Percentiles rank a stretch among this genome's conserved stretches.
Evolutionary conservation across 2,329 filamentous ascomycete species (phyloP).

Genomic region (Cadophora malorum): DNA sequence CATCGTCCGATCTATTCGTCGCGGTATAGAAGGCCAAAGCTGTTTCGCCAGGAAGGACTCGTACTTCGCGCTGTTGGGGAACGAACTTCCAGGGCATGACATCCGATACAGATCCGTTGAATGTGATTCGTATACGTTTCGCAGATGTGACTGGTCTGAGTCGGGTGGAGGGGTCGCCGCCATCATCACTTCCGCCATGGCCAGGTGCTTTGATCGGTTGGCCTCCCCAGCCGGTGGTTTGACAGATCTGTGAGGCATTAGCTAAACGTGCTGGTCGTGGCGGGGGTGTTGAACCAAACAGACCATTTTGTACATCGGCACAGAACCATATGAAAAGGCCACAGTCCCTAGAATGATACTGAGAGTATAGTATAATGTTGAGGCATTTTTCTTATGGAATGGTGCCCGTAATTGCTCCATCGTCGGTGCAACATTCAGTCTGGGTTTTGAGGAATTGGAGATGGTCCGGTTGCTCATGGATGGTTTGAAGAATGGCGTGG

Average conservation of each 20-base stretch:
- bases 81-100: conserved; percentile 97
- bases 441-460: conserved; percentile 40
- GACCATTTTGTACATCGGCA: conserved; percentile 89
- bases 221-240: conserved; percentile 89
- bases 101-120: conserved; percentile 94
- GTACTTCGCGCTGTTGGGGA: conserved; percentile 95
- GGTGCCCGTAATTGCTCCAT: conserved; percentile 71
- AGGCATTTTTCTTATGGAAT: conserved; percentile 72
- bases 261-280: conserved; percentile 7
- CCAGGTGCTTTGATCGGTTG: conserved; percentile 85
- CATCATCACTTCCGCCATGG: conserved; percentile 61
- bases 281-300: conserved; percentile 29
- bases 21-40: conserved; percentile 97
- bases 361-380: conserved; percentile 75
- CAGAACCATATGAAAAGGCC: conserved; percentile 81
- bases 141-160: conserved; percentile 81
- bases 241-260: conserved; percentile 67
- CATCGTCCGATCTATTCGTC: conserved; percentile 85
- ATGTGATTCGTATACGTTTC: conserved; percentile 90
- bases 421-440: conserved; percentile 50
- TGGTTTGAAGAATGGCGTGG: conserved; percentile 37
- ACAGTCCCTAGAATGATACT: conserved; percentile 82
- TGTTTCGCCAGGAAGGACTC: conserved; percentile 93
- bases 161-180: conserved; percentile 73
- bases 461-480: conserved; percentile 36